A percentile compares a stretch with the other conserved stretches of the same genome.
Evolutionary conservation across 352 stramenopile species (phyloP).

Genomic region (Phytophthora kernoviae): DNA sequence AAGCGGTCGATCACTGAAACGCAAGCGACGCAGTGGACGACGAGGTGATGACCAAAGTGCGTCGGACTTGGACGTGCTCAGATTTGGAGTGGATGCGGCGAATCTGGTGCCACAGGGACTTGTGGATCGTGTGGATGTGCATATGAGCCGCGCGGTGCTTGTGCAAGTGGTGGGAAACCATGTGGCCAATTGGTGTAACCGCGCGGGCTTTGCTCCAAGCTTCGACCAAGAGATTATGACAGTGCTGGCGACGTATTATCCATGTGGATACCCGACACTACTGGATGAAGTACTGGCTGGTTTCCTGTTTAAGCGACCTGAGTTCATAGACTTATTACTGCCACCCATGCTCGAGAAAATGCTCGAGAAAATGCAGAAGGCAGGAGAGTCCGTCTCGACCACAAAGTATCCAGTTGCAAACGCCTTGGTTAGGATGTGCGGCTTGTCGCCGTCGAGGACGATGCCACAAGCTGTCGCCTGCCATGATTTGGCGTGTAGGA

Average conservation of each 20-base stretch:
- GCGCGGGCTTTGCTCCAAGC: conserved; percentile 63
- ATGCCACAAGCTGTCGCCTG: conserved; percentile 25
- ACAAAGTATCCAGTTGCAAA: conserved; percentile 76
- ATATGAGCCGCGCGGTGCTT: conserved; percentile 59
- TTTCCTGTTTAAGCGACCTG: conserved; percentile 80
- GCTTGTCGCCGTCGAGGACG: conserved; percentile 7
- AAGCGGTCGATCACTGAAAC: conserved; percentile 44
- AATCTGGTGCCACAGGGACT: conserved; percentile 86
- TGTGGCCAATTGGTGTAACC: conserved; percentile 72
- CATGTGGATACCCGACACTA: conserved; percentile 79
- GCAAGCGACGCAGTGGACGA: conserved; percentile 43
- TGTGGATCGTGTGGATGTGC: conserved; percentile 78
- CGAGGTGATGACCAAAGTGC: conserved; percentile 19
- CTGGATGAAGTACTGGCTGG: conserved; percentile 79
- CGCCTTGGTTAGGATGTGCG: conserved; percentile 55
- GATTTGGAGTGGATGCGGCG: conserved; percentile 72
- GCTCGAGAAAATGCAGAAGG: conserved; percentile 76
- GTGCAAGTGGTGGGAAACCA: conserved; percentile 61
- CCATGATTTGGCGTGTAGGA: conserved; percentile 70
- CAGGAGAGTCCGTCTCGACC: conserved; percentile 57
- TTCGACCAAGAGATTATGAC: conserved; percentile 77
- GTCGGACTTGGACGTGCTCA: conserved; percentile 52
- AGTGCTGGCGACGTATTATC: conserved; percentile 82
- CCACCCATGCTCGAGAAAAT: conserved; percentile 78
- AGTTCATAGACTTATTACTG: conserved; percentile 72